phyloP scores from a whole-genome alignment of 768 basidiomycete genomes.

The Filobasidium wieringae region DNA sequence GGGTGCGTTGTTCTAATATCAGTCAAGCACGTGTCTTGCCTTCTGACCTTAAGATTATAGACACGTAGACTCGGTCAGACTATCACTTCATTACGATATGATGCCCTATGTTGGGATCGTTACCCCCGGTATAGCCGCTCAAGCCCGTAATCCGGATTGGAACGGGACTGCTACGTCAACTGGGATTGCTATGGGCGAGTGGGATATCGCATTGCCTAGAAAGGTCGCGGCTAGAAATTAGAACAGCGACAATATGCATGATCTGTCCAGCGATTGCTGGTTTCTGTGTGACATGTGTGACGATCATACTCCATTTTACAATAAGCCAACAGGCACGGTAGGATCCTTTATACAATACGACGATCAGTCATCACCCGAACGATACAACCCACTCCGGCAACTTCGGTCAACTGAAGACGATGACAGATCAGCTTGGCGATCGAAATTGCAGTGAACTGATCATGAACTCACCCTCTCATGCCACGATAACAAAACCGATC shows the following conservation, averaged over 20 bases:
- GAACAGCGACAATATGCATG: too few relatives aligned
- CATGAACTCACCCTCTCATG: constrained; percentile 71
- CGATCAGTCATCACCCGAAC: constrained; percentile 72
- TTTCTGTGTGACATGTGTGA: too few relatives aligned
- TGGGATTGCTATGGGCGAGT: background rate
- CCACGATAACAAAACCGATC: constrained; percentile 69
- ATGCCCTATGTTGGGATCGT: constrained; percentile 17
- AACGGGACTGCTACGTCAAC: background rate
- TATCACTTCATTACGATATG: constrained; percentile 13
- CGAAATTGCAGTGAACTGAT: too few relatives aligned
- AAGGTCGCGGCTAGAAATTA: too few relatives aligned
- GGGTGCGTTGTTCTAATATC: background rate
- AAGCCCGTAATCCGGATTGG: constrained; percentile 7
- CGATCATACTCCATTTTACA: too few relatives aligned
- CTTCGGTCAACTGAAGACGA: constrained; percentile 66
- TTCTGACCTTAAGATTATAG: background rate
- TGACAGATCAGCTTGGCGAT: background rate
- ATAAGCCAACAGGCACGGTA: too few relatives aligned
- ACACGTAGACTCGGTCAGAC: background rate
- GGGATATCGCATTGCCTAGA: constrained; percentile 12
- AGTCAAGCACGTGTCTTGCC: background rate
- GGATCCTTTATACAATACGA: constrained; percentile 43
- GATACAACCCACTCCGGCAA: constrained; percentile 88
- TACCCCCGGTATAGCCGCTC: constrained; percentile 8
- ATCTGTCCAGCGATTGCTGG: too few relatives aligned